These are phyloP conservation scores for Theileria sp. DNA, from an alignment of 169 alveolate genomes.

Conservation along the genomic window DNA sequence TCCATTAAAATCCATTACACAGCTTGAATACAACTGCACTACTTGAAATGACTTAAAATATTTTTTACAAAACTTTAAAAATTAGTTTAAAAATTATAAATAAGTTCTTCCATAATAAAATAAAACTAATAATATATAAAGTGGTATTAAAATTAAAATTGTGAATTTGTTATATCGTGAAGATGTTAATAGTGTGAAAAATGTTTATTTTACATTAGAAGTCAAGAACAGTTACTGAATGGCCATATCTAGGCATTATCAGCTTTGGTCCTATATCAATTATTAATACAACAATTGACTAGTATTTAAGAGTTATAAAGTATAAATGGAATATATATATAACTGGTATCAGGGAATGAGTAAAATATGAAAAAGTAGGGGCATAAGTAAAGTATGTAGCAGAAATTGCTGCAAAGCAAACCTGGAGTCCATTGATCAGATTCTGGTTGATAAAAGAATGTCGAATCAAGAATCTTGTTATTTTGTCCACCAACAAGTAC, in stretches of 20 bases:
- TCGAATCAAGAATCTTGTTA: constrained; percentile 68
- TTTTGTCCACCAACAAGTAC: constrained; percentile 77
- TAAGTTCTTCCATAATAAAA: not conserved
- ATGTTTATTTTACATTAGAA: constrained; percentile 42
- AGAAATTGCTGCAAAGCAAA: not conserved
- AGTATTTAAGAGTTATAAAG: not conserved
- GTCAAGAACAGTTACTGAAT: constrained; percentile 68
- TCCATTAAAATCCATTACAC: not conserved
- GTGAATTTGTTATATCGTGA: not conserved
- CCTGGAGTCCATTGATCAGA: constrained; percentile 73
- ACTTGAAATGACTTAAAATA: not conserved
- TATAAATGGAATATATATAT: too few species aligned
- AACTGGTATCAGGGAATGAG: not conserved
- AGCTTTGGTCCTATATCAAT: constrained; percentile 69
- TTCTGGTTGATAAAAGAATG: constrained; percentile 75
- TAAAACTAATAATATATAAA: not conserved
- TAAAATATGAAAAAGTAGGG: too few species aligned
- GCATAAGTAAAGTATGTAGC: not conserved
- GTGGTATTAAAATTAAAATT: not conserved
- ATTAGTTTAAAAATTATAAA: not conserved
- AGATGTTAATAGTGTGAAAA: not conserved
- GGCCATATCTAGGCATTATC: constrained; percentile 78
- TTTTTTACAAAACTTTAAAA: not conserved
- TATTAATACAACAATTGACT: not conserved
- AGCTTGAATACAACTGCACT: not conserved